Base-by-base conservation (phyloP, 2,329 filamentous ascomycete species). In the Venturia oleaginea region DNA sequence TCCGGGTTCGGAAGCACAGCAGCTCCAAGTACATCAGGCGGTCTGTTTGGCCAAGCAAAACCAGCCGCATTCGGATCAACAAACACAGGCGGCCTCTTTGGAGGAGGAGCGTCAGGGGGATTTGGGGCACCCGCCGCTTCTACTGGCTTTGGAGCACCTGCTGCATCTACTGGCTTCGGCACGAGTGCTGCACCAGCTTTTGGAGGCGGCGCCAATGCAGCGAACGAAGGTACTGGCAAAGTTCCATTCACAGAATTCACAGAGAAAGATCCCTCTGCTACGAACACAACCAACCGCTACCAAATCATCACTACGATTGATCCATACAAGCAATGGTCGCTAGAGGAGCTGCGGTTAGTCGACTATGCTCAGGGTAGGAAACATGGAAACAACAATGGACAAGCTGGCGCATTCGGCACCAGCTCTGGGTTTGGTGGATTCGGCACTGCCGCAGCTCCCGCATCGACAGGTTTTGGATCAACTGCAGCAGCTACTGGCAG, bases 351-450 rank as follows among this genome's bases (percentile, higher is more conserved):
- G 69, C 76, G 80, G 67, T 65, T 96, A 67, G 91, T 86, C 57
- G 94, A 99, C 76, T 99, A 99, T 74, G 84, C 87, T 66, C 89
- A 92, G 75, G 92, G 92, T 61, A 86, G 92, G 66, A 88, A 88
- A 63, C 91, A 85, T 73, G 94, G 92, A 40, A 96, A 93, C 75
- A 83, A 84, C 51, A 91, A 88, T 67, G 91, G 91, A 37, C 89
- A 92, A 68, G 80, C 85, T 59, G 92, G 92, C 65, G 90, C 89
- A 8, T 97, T 97, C 75, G 93, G 92, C 22, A 81, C 86, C 65
- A 82, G 79, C 69, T 84, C 83, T 66, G 77, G 78, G 3, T 86
- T 86, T 67, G 78, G 78, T 30, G 78, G 78, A 1, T 81, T 80
- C 60, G 75, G 76, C 60, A 72, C 72, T 24, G 70, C 71, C 65